Evolutionary conservation across 2,329 filamentous ascomycete genomes (phyloP), one percentile per base, ranked within the genome.

Genomic region (Gnomoniopsis smithogilvyi): DNA sequence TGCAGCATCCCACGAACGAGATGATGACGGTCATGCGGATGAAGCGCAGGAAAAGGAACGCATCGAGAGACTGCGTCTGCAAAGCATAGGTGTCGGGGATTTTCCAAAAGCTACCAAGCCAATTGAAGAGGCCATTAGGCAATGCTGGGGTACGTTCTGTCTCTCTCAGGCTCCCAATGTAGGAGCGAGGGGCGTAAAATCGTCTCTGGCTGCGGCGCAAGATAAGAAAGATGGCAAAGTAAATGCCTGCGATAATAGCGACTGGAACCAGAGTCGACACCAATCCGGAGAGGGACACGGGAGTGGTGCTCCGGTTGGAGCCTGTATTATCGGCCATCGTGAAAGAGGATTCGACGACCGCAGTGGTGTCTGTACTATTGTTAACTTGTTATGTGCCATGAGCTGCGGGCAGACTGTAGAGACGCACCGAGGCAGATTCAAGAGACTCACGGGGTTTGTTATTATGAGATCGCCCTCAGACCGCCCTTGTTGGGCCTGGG

Each of bases 1-100:
- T 87, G 66, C 83, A 78, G 68, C 88, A 91, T 59, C 95, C 95
- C 11, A 94, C 88, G 49, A 98, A 83, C 74, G 89, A 93, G 64
- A 96, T 59, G 21, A 63, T n/a, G 33, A 63, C 52, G 12, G 61
- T 59, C 51, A 63, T 55, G 49, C 61, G 61, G 26, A 63, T 59
- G 46, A 56, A 63, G 22, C 61, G 61, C 36, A 63, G 59, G 19
- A 56, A 63, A 24, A 63, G 54, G 50, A 54, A 63, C 17, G 61
- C 56, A 43, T 63, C 61, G 52, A 63, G 56, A 19, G 61, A 63
- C 50, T 63, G 61, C 30, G 54, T 58, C 55, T 63, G 61, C 51
- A 63, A 56, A 43, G 93, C 85, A 68, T 91, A 92, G 45, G 87
- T 86, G 70, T 98, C 93, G 3, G 83, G 82, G 47, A 84, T 81